Evolutionary conservation across 441 rosid species (phyloP), one percentile per base, ranked within the genome.

Genomic region (Pelargonium australe): DNA sequence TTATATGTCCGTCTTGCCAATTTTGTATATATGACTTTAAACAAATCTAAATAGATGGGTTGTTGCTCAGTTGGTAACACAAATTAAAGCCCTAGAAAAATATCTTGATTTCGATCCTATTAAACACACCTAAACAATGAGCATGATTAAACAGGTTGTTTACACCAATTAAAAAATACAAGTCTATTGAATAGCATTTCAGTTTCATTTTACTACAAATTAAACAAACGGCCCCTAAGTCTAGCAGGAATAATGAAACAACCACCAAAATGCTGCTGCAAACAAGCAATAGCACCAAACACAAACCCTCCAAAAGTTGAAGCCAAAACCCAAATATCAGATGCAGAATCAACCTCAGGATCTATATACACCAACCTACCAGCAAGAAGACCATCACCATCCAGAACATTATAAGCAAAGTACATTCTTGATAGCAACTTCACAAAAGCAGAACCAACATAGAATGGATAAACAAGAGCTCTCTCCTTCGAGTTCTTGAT

Each of bases 321-420:
- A 12, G 16, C 14, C 55, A 49, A 49, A 13, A 4, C 55, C 55
- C 55, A 49, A 7, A 12, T 49, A 49, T 2, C n/a, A 47, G 13
- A 47, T n/a, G n/a, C 55, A 49, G 14, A 49, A 12, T 49, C 55
- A 3, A 2, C 55, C n/a, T 49, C 14, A 49, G 55, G 55, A 49
- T 49, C 55, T 49, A 49, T 49, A 49, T 49, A 49, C 14, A 11
- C 55, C 55, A 49, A 49, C 55, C 55, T 49, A 49, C 55, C 55
- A 49, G 55, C 14, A 49, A 49, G 55, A 13, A 12, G 8, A 37
- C 41, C 5, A 12, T 12, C 55, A 12, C 55, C 14, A 13, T 6
- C 6, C 55, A 49, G 55, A 49, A 49, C 5, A 13, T 5, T 17
- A 49, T 49, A 17, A 11, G 14, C 55, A 13, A 49, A 49, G 55